Conservation (phyloP, 78 protist species). For the Mantamonas sphyraenae region DNA sequence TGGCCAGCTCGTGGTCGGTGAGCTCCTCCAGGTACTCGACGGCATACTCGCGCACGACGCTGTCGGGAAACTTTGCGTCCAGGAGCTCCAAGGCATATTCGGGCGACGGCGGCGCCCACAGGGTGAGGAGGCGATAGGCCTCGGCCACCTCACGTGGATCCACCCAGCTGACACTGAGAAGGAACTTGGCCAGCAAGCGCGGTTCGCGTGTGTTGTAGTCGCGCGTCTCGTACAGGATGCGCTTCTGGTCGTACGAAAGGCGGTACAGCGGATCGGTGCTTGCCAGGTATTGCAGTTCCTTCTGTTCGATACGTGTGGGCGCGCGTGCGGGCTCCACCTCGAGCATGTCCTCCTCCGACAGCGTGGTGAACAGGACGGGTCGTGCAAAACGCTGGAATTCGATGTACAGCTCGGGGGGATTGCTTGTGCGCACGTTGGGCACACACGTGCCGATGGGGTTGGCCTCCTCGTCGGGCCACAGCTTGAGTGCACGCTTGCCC, state of each 20-base stretch:
- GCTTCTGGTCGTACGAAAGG: constrained; percentile 15
- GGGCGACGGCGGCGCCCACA: constrained; percentile 45
- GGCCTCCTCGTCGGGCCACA: not conserved
- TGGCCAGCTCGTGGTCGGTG: constrained; percentile 52
- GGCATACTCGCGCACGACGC: constrained; percentile 62
- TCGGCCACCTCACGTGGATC: constrained; percentile 53
- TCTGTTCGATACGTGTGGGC: not conserved
- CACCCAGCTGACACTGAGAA: constrained; percentile 72
- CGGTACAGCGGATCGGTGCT: constrained; percentile 49
- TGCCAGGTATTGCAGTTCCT: no score
- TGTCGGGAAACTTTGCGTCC: constrained; percentile 63
- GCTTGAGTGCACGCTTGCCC: not conserved
- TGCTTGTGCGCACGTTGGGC: not conserved
- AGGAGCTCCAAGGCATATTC: constrained; percentile 59
- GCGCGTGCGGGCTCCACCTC: not conserved
- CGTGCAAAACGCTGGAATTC: not conserved
- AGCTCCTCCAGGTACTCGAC: constrained; percentile 54
- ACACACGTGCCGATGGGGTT: not conserved
- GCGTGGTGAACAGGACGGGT: not conserved
- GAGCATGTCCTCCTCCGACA: not conserved
- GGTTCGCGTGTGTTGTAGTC: constrained; percentile 15
- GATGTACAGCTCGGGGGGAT: not conserved
- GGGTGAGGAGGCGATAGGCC: constrained; percentile 19
- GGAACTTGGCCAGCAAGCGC: constrained; percentile 64
- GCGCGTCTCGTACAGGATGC: constrained; percentile 32